phyloP scores from a whole-genome alignment of 805 yeast species.

The Torulaspora franciscae region DNA sequence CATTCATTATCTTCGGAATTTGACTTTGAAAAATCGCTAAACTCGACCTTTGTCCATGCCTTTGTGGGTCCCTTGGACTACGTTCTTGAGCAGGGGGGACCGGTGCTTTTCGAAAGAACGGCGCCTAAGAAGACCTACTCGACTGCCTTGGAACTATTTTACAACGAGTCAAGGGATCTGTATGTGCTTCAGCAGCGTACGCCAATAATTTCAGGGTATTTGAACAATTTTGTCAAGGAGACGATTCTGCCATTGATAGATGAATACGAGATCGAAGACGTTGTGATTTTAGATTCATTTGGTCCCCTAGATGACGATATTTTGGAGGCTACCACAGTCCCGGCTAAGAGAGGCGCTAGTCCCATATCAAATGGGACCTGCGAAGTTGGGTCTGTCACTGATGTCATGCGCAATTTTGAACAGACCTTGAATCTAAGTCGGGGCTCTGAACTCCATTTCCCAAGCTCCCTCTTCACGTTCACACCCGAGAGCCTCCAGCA shows the following conservation, averaged over 20 bases:
- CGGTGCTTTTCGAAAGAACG: constrained; percentile 14
- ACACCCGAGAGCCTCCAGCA: constrained; percentile 24
- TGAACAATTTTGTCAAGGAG: constrained; percentile 46
- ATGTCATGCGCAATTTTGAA: constrained; percentile 23
- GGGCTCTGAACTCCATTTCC: constrained; percentile 14
- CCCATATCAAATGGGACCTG: constrained; percentile 26
- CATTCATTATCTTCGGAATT: constrained; percentile 50
- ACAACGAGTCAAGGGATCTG: constrained; percentile 38
- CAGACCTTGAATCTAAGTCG: constrained; percentile 20
- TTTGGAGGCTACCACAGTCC: constrained; percentile 7
- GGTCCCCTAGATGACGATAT: constrained; percentile 44
- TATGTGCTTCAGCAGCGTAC: constrained; percentile 77
- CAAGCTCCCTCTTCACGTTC: constrained; percentile 24
- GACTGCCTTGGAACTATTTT: constrained; percentile 63
- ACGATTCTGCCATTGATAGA: constrained; percentile 48
- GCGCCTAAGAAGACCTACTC: constrained; percentile 36
- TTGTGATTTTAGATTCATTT: constrained; percentile 64
- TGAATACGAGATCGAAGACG: constrained; percentile 38
- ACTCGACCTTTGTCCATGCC: constrained; percentile 64
- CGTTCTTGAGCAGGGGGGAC: constrained; percentile 18
- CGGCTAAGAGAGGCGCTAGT: constrained; percentile 7
- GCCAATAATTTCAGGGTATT: constrained; percentile 69
- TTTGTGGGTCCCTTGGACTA: constrained; percentile 76
- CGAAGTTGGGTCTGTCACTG: constrained; percentile 22
- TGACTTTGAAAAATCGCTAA: constrained; percentile 49